A percentile compares a stretch with the other conserved stretches of the same genome.
These are phyloP conservation scores for Zygnema cylindricum DNA, from an alignment of 139 green algal species.

Conservation along the genomic window DNA sequence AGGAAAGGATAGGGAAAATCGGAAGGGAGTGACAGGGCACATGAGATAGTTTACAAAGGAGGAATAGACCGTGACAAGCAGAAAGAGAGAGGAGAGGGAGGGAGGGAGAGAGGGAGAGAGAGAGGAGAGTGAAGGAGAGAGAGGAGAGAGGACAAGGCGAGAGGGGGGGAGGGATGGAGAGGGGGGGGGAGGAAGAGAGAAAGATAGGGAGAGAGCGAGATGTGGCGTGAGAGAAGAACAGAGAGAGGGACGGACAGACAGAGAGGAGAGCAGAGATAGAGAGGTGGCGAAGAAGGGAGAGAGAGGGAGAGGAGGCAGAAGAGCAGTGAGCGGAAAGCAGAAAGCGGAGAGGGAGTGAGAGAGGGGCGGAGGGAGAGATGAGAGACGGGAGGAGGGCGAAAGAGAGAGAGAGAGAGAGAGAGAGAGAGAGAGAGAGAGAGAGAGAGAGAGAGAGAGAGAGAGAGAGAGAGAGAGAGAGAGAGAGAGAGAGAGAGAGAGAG, in stretches of 20 bases:
- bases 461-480: not conserved
- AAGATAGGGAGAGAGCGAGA: not conserved
- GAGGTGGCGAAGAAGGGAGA: not conserved
- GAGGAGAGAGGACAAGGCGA: not conserved
- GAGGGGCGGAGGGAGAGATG: not conserved
- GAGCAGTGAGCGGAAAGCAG: not conserved
- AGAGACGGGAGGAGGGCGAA: no score
- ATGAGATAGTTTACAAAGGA: no score
- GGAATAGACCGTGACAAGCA: not conserved
- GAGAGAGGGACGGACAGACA: no score
- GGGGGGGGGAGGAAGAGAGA: not conserved
- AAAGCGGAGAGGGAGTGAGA: not conserved
- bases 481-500: not conserved
- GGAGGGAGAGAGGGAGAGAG: not conserved
- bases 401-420: not conserved
- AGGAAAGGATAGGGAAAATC: no score
- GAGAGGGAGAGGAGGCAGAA: not conserved
- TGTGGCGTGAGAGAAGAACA: not conserved
- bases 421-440: not conserved
- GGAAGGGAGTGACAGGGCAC: no score
- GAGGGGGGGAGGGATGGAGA: not conserved
- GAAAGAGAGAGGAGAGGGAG: not conserved
- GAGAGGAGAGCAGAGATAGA: not conserved
- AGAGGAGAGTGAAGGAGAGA: not conserved
- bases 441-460: conserved; percentile 14